Base-by-base conservation (phyloP, 176 grass and related monocot genomes). In the Rhipidocladum racemiflorum region DNA sequence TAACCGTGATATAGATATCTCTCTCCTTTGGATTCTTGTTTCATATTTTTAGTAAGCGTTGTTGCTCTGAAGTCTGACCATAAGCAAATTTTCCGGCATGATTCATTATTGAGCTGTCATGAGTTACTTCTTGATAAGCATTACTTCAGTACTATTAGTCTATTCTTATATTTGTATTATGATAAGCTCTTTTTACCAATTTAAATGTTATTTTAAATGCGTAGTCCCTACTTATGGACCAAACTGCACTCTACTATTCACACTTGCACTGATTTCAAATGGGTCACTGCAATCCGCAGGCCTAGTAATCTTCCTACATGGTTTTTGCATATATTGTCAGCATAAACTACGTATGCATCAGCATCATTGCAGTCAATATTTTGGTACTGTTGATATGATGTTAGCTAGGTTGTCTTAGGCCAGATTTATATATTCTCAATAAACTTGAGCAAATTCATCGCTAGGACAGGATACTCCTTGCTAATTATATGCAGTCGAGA, bases 311-410 rank as follows among this genome's bases (percentile, higher is more conserved):
- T 73, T 51, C 20, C 12, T 70, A 48, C 25, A 40, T 48, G 21
- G 7, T 90, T 77, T 70, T 77, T 71, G 39, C 65, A 68, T 85
- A 49, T 75, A 51, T 50, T 45, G 7, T 78, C 39, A 50, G 79
- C 24, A 61, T 69, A 64, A 51, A 60, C 32, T 75, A 34, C 51
- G 68, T 4, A 62, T 15, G 10, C 43, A 73, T 51, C 30, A 29
- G 10, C 43, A 73, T 51, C 30, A 29, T 63, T 64, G 46, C 23
- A 76, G 56, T 76, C 18, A 45, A 40, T 36, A 60, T n/a, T 68
- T 59, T 53, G 18, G 51, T 67, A 42, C 20, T 44, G 60, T 48
- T 49, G 21, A 70, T 81, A 11, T 48, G 25, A 69, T 62, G 21
- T 63, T 88, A 86, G 49, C 28, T 43, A 17, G 61, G 38, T 34